Conservation (phyloP, 2,329 filamentous ascomycete genomes). For the Thielaviopsis punctulata region DNA sequence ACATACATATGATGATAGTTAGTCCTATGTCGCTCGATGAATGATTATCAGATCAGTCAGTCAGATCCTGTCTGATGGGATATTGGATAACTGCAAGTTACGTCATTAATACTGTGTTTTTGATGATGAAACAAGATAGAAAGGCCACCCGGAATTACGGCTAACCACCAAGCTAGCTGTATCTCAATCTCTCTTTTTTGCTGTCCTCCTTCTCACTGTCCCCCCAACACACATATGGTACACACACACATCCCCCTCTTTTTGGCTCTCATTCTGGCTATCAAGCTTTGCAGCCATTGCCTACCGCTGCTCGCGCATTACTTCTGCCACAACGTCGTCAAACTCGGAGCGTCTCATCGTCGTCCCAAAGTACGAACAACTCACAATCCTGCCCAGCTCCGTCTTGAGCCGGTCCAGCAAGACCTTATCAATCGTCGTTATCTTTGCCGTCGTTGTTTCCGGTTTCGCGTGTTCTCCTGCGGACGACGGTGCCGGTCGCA, state of each 20-base stretch:
- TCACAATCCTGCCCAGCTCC: not conserved
- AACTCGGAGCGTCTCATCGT: slow-evolving; percentile 5
- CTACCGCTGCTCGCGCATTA: not conserved
- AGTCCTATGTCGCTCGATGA: not conserved
- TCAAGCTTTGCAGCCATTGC: not conserved
- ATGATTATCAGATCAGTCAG: too few species aligned
- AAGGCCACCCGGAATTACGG: not conserved
- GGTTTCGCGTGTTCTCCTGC: not conserved
- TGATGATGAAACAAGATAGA: not conserved
- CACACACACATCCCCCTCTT: too few species aligned
- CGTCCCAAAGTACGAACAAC: slow-evolving; percentile 7
- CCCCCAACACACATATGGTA: too few species aligned
- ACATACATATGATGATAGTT: not conserved
- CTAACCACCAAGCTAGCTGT: not conserved
- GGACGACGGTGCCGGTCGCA: not conserved
- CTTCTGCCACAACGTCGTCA: slow-evolving; percentile 8
- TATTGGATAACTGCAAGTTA: not conserved
- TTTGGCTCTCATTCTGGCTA: too few species aligned
- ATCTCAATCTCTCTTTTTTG: not conserved
- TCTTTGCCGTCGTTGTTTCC: not conserved
- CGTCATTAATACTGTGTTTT: slow-evolving; percentile 2
- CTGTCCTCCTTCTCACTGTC: too few species aligned
- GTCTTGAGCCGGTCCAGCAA: slow-evolving; percentile 7
- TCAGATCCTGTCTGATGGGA: not conserved
- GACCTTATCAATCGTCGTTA: not conserved